Conservation (phyloP, 208 protist species). For the Trypanosoma theileri region DNA sequence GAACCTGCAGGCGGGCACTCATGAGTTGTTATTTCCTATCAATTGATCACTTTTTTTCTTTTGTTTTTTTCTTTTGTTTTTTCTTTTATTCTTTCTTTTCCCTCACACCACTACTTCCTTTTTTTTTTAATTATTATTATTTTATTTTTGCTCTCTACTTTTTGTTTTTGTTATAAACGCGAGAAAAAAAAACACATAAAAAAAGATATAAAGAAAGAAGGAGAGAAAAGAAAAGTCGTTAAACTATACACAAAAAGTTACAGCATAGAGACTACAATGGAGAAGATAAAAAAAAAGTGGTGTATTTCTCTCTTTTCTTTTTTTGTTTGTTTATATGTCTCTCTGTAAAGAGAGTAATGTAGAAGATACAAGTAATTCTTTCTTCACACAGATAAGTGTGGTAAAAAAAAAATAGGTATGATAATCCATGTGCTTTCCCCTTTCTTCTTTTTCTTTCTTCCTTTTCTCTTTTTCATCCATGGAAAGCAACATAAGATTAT, state of each 20-base stretch:
- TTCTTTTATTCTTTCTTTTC: not conserved
- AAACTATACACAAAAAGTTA: not conserved
- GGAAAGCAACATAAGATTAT: not conserved
- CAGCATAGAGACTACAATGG: not conserved
- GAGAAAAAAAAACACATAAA: constrained; percentile 8
- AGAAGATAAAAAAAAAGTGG: no score
- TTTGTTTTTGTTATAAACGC: no score
- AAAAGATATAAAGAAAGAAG: not conserved
- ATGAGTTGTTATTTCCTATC: constrained; percentile 36
- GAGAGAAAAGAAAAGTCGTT: not conserved
- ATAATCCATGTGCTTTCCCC: no score
- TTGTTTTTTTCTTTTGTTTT: constrained; percentile 2
- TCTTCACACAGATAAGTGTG: not conserved
- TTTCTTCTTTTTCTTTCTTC: no score
- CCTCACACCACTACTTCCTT: no score
- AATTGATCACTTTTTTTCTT: not conserved
- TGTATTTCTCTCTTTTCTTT: not conserved
- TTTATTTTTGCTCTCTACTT: no score
- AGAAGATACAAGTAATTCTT: constrained; percentile 17
- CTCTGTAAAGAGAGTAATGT: constrained; percentile 6
- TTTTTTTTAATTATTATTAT: no score
- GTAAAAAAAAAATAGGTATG: no score
- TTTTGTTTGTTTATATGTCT: constrained; percentile 15
- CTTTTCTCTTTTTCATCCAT: not conserved
- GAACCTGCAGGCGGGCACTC: constrained; percentile 86